A percentile compares a stretch with the other conserved stretches of the same genome.
Conservation (phyloP, 164 flowering plant genomes). For the Hamamelis virginiana region DNA sequence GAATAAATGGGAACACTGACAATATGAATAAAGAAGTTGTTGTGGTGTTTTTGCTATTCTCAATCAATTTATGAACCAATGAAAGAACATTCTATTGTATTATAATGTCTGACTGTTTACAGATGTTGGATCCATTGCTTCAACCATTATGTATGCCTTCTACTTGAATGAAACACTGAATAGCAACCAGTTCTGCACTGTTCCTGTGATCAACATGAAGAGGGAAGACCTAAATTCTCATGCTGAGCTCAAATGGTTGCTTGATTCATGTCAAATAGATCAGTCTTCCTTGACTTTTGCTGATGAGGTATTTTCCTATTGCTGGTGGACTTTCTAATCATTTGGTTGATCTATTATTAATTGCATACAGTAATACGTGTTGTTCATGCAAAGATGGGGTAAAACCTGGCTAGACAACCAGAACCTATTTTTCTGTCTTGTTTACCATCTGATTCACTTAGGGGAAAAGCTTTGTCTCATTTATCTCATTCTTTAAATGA, state of each 20-base stretch:
- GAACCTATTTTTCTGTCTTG: too few species aligned
- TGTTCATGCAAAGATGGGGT: neutral
- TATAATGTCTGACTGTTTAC: constrained; percentile 10
- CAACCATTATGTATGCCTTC: constrained; percentile 65
- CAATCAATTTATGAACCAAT: too few species aligned
- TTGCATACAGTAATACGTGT: neutral
- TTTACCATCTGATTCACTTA: too few species aligned
- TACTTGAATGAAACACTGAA: constrained; percentile 43
- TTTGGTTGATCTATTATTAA: neutral
- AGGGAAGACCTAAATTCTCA: constrained; percentile 47
- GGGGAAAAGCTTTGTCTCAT: too few species aligned
- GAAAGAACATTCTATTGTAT: neutral
- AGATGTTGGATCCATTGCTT: constrained; percentile 61
- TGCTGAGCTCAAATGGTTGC: constrained; percentile 59
- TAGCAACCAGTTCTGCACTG: constrained; percentile 46
- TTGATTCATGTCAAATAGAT: constrained; percentile 61
- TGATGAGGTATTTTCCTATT: constrained; percentile 49
- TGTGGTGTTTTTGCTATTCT: too few species aligned
- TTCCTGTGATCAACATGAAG: constrained; percentile 71
- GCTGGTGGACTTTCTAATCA: neutral
- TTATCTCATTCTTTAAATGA: too few species aligned
- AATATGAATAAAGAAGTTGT: too few species aligned
- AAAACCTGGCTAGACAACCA: neutral
- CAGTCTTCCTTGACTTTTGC: constrained; percentile 47
- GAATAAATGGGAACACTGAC: too few species aligned